Evolutionary conservation across 1,284 basidiomycete genomes (phyloP), one percentile per base, ranked within the genome.

Genomic region (Trichosporon asahii): DNA sequence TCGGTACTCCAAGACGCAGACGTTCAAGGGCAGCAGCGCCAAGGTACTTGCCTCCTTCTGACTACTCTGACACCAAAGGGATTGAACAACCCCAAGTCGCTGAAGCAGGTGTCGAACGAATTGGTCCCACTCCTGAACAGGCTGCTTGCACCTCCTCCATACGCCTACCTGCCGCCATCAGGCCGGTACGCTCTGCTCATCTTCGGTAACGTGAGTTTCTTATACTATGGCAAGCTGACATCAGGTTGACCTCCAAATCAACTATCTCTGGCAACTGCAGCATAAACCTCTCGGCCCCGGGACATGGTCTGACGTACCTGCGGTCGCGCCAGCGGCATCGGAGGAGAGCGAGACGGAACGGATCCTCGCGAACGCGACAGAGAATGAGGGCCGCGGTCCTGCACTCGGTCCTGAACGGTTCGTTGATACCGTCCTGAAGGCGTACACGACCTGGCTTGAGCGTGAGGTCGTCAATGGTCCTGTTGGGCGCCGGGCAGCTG

Each of bases 211-310:
- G 81, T 81, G 29, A 70, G 77, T 66, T 33, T 33, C 11, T 33
- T 9, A 8, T 33, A 33, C n/a, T 65, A 12, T 9, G 35, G n/a
- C 46, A 3, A 3, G 0, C 66, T 69, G 21, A 69, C 46, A 1
- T 11, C 73, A 82, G 80, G 80, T 82, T 68, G 81, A 82, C 64
- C 68, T 82, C 31, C 80, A 82, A 67, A 79, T 82, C 72, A 82
- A 82, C 75, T 81, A 82, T 65, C 76, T 82, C 25, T 81, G 77
- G 76, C 80, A 82, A 68, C 74, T 82, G 23, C 76, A 78, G 65
- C 72, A 79, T 65, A 80, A 80, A 70, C 76, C 78, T 0, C 68
- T 82, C 23, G 71, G 77, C 0, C 46, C 72, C 1, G 66, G 68
- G 0, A 79, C 80, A 1, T 78, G 75, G 67, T 49, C 49, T 2